Conservation (phyloP, 2,329 filamentous ascomycete genomes). For the Aspergillus brasiliensis region DNA sequence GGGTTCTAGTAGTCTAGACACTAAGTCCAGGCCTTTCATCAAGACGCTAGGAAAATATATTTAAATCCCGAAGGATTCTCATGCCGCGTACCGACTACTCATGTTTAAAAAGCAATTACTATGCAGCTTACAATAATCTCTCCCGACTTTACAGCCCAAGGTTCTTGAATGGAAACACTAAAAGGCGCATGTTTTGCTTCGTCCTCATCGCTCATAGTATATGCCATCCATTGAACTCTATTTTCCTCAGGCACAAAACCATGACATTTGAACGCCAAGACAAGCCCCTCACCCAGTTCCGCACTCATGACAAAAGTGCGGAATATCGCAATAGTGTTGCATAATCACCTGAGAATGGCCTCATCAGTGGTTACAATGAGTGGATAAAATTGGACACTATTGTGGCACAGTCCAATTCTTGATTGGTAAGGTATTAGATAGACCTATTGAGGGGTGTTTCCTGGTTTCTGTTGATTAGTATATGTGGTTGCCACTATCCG, state of each 20-base stretch:
- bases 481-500: neutral
- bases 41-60: neutral
- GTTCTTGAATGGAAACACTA: too few species aligned
- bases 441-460: too few species aligned
- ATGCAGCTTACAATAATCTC: neutral
- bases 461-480: neutral
- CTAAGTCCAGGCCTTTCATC: too few species aligned
- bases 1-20: too few species aligned
- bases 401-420: neutral
- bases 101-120: neutral
- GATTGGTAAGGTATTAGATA: slow-evolving; percentile 1
- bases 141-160: neutral
- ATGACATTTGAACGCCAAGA: neutral
- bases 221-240: too few species aligned
- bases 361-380: neutral
- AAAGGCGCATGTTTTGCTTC: neutral
- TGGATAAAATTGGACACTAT: neutral
- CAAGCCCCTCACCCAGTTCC: slow-evolving; percentile 13
- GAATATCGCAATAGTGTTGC: slow-evolving; percentile 17
- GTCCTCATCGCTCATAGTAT: neutral
- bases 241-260: too few species aligned
- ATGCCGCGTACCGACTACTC: neutral
- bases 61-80: neutral
- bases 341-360: slow-evolving; percentile 6
- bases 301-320: slow-evolving; percentile 29